Percentiles rank a stretch among this genome's conserved stretches.
phyloP scores from a whole-genome alignment of 441 rosid species.

The Kokia cookei region DNA sequence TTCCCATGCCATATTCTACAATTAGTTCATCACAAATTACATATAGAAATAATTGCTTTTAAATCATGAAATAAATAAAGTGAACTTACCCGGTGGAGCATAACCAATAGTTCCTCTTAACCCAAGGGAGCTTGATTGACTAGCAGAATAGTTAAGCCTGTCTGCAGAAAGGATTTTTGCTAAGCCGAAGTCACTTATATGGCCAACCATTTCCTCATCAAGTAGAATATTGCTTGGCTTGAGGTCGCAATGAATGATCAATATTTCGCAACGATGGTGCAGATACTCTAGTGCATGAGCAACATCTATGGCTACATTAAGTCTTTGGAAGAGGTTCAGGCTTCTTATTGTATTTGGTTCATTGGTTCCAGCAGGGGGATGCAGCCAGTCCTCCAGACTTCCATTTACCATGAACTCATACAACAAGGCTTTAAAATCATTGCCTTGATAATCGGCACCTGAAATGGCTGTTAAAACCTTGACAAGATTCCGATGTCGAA shows the following conservation, averaged over 20 bases:
- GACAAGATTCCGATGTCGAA: conserved; percentile 6
- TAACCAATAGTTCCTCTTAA: background rate
- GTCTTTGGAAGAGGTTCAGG: background rate
- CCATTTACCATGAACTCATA: background rate
- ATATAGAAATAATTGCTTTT: too few species aligned
- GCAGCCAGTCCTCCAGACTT: background rate
- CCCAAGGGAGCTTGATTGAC: background rate
- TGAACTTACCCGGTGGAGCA: background rate
- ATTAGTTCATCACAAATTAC: background rate
- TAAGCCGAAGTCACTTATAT: background rate
- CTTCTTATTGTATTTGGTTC: background rate
- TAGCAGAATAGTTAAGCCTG: background rate
- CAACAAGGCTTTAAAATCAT: background rate
- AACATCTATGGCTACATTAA: background rate
- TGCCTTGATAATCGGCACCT: background rate
- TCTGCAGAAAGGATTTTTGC: background rate
- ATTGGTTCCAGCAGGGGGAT: background rate
- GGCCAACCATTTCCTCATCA: background rate
- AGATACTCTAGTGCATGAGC: background rate
- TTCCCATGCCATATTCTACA: background rate
- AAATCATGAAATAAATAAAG: too few species aligned
- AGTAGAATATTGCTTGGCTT: background rate
- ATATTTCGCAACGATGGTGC: background rate
- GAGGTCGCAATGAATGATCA: background rate
- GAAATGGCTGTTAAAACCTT: background rate